phyloP scores from a whole-genome alignment of 2,329 filamentous ascomycete genomes.

The Ilyonectria destructans region DNA sequence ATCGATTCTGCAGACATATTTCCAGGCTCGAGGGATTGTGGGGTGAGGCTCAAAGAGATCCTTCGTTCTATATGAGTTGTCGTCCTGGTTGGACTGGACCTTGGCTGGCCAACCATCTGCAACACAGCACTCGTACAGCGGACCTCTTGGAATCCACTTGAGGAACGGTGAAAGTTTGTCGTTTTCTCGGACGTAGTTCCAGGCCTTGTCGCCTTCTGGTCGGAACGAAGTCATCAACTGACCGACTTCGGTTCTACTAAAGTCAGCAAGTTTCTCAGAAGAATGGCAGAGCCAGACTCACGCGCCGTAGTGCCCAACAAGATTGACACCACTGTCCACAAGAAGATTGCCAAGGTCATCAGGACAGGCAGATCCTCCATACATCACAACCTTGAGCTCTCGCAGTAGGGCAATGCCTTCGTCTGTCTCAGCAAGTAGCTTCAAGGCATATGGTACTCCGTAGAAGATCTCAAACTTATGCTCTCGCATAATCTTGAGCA shows the following conservation, averaged over 20 bases:
- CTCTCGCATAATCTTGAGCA: conserved; percentile 61
- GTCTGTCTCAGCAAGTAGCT: conserved; percentile 72
- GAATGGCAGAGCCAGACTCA: conserved; percentile 49
- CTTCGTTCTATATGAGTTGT: conserved; percentile 74
- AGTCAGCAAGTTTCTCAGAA: neutral
- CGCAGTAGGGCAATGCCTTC: conserved; percentile 66
- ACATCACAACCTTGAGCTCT: conserved; percentile 67
- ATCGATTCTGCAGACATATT: conserved; percentile 74
- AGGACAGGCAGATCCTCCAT: conserved; percentile 71
- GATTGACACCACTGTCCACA: conserved; percentile 66
- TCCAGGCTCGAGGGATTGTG: conserved; percentile 69
- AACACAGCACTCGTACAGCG: conserved; percentile 69
- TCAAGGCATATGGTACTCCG: conserved; percentile 75
- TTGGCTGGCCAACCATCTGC: conserved; percentile 70
- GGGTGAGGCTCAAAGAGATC: conserved; percentile 74
- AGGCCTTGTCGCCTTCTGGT: conserved; percentile 41
- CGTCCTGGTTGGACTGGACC: conserved; percentile 70
- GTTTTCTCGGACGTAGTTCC: conserved; percentile 48
- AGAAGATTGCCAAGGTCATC: conserved; percentile 71
- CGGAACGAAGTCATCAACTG: conserved; percentile 49
- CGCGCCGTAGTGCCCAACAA: conserved; percentile 71
- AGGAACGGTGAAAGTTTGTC: conserved; percentile 26
- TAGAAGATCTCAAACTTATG: conserved; percentile 68
- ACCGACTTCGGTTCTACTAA: conserved; percentile 45
- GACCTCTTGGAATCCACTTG: conserved; percentile 30